Percentiles rank a stretch among this genome's conserved stretches.
Conservation (phyloP, 495 filamentous ascomycete genomes). For the Xylaria cubensis region DNA sequence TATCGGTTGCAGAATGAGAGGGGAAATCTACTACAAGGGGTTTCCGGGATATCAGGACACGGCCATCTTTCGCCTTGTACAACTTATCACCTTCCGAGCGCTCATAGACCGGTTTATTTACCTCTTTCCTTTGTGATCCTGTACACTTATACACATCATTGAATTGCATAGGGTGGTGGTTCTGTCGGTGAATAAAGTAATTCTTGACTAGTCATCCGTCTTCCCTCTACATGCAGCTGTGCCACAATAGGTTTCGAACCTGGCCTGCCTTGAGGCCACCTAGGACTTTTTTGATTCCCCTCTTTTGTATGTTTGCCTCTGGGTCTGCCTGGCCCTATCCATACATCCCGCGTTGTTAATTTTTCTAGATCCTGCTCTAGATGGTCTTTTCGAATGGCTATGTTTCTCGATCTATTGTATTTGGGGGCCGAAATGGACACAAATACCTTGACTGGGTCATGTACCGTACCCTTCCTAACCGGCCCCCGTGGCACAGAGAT, state of each 20-base stretch:
- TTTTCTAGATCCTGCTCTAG: not conserved
- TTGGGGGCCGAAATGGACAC: slow-evolving; percentile 11
- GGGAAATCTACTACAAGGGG: slow-evolving; percentile 20
- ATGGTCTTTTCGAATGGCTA: not conserved
- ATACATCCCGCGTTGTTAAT: slow-evolving; percentile 6
- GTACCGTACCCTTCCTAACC: not conserved
- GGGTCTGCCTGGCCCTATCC: not conserved
- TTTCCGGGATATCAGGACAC: slow-evolving; percentile 21
- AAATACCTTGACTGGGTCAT: not conserved
- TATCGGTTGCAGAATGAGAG: slow-evolving; percentile 21
- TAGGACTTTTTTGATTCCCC: slow-evolving; percentile 10
- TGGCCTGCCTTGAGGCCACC: slow-evolving; percentile 10
- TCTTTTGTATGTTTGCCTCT: slow-evolving; percentile 13
- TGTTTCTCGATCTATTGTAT: not conserved
- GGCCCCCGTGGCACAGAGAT: not conserved
- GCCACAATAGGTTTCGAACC: slow-evolving; percentile 11
- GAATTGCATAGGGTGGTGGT: slow-evolving; percentile 30
- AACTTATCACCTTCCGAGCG: slow-evolving; percentile 27
- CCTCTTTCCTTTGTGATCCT: slow-evolving; percentile 30
- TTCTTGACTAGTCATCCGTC: slow-evolving; percentile 22
- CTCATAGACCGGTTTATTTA: slow-evolving; percentile 30
- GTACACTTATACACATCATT: slow-evolving; percentile 31
- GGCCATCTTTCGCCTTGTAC: slow-evolving; percentile 26
- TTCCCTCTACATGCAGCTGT: slow-evolving; percentile 21
- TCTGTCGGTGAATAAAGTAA: slow-evolving; percentile 31